Conservation (phyloP, 202 grass and related monocot genomes). For the Tripidium arundinaceum region DNA sequence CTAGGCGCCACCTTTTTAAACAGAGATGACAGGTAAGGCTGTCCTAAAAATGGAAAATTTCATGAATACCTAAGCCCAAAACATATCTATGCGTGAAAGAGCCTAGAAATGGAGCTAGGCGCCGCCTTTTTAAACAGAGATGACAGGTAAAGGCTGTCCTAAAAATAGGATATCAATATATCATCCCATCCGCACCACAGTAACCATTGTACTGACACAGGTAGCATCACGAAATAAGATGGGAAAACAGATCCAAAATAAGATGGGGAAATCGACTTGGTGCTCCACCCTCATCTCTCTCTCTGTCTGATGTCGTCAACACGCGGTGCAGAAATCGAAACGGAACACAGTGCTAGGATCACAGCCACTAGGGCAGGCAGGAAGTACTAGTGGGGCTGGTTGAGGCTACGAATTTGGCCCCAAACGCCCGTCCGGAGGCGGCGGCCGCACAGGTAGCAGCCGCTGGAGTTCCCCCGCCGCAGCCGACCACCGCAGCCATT, state of each 20-base stretch:
- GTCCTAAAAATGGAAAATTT: neutral
- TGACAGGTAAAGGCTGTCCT: too few relatives aligned
- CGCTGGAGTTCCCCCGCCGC: neutral
- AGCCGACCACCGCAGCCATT: neutral
- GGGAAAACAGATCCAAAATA: neutral
- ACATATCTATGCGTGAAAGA: too few relatives aligned
- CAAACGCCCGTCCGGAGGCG: too few relatives aligned
- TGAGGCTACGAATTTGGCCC: too few relatives aligned
- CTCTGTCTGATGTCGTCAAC: neutral
- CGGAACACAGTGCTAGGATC: neutral
- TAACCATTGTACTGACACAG: neutral
- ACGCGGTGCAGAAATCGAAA: neutral
- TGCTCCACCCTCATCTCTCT: neutral
- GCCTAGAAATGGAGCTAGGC: neutral
- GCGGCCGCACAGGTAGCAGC: neutral
- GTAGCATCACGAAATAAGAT: neutral
- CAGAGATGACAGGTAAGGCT: neutral
- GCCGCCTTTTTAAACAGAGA: neutral
- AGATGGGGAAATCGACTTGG: neutral
- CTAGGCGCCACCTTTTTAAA: neutral
- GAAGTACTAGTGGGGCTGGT: neutral
- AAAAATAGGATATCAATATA: neutral
- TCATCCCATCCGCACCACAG: neutral
- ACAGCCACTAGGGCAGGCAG: neutral
- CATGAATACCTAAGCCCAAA: neutral